Evolutionary conservation across 305 asterid species (phyloP).

Genomic region (Andrographis paniculata): DNA sequence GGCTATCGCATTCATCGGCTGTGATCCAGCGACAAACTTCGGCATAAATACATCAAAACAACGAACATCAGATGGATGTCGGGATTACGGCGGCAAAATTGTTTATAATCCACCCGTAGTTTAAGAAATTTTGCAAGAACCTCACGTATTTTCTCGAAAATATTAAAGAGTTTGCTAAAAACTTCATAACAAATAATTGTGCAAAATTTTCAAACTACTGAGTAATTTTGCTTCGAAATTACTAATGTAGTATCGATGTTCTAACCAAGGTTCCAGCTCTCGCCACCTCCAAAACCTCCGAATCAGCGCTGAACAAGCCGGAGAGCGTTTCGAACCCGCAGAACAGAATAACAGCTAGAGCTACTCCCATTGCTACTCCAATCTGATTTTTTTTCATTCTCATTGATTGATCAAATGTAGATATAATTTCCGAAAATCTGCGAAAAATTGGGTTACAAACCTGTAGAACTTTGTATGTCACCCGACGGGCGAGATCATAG

Average conservation of each 20-base stretch:
- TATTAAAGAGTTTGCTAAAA: no score
- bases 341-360: conserved; percentile 52
- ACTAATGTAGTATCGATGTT: conserved; percentile 6
- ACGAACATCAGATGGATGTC: not conserved
- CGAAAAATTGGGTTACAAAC: conserved; percentile 24
- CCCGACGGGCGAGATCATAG: conserved; percentile 63
- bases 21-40: conserved; percentile 87
- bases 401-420: conserved; percentile 1
- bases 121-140: no score
- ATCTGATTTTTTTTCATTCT: conserved; percentile 45
- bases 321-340: conserved; percentile 59
- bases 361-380: conserved; percentile 56
- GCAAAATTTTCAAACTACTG: no score
- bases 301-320: conserved; percentile 66
- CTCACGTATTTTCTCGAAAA: no score
- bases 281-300: conserved; percentile 64
- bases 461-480: conserved; percentile 75
- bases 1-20: conserved; percentile 89
- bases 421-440: not conserved
- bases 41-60: not conserved
- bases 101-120: no score
- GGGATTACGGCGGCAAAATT: no score
- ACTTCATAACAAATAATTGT: no score
- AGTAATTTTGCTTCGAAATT: no score
- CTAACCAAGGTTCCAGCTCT: conserved; percentile 85